Evolutionary conservation across 371 early-diverging fungal species (phyloP), one percentile per base, ranked within the genome.

Genomic region (Gilbertella persicaria): DNA sequence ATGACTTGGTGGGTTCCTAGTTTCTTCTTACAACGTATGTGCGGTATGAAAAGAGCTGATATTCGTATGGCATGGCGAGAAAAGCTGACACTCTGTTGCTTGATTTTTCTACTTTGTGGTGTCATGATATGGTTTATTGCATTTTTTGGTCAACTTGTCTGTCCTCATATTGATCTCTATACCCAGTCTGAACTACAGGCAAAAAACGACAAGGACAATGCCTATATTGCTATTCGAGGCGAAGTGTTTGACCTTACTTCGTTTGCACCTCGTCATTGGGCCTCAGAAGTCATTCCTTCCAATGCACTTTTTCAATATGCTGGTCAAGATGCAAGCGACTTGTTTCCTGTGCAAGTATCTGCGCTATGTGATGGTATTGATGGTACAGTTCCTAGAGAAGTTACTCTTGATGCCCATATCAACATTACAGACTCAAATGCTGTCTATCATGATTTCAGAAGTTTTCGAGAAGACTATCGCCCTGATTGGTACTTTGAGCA

Each of bases 1-100:
- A 69, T 89, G 12, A 97, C 98, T 0, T 94, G 90, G 89, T 94
- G 93, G 90, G 76, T 93, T 9, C 94, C 93, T 1, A 76, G 83
- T 25, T 75, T 71, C 13, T 73, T 78, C 36, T 67, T 94, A 60
- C 56, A 58, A n/a, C 38, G 44, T 36, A 13, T 25, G 5, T 91
- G 89, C 47, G 75, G 84, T 33, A 92, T 93, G 86, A 81, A 82
- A 51, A 83, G 84, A 19, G 64, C 71, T 21, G 95, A 97, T 66
- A 85, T 92, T 54, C 87, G 89, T 20, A 85, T 94, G 73, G 92
- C 92, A 0, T 92, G 92, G 92, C 66, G 90, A 17, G 92, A 92
- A 66, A 90, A 92, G 62, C 71, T 93, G 17, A 80, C 92, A 0
- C 66, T 93, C 2, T 95, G 94, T 67, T 83, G 84, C 25, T 43